Evolutionary conservation across 1,139 yeast species (phyloP).

Genomic region (Magnusiomyces tetraspermus): DNA sequence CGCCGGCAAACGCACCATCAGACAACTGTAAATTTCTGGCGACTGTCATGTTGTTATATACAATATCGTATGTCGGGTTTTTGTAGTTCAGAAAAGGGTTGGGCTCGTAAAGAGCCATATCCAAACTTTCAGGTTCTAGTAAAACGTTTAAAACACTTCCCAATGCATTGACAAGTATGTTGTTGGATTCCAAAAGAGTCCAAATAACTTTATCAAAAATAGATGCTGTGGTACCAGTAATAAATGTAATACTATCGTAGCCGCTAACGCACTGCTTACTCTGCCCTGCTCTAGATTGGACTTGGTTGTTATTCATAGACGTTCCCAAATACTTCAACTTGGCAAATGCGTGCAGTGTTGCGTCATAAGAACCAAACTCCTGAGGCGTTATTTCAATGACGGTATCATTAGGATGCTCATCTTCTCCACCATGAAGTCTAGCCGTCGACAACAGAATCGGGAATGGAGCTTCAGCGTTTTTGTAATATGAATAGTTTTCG

Average conservation of each 20-base stretch:
- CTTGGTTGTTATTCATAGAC: conserved; percentile 45
- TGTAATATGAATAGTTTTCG: conserved; percentile 42
- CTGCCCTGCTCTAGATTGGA: conserved; percentile 8
- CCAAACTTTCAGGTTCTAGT: conserved; percentile 35
- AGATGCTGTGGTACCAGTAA: conserved; percentile 66
- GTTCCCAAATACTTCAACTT: conserved; percentile 69
- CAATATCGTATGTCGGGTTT: conserved; percentile 3
- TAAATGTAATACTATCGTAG: conserved; percentile 64
- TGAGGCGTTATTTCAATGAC: conserved; percentile 71
- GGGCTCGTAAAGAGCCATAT: conserved; percentile 56
- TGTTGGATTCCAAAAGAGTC: conserved; percentile 18
- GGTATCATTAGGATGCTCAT: conserved; percentile 56
- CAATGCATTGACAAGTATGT: conserved; percentile 12
- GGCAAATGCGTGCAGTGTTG: conserved; percentile 56
- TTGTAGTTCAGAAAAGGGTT: conserved; percentile 49
- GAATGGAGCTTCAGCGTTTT: conserved; percentile 62
- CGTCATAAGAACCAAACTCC: conserved; percentile 89
- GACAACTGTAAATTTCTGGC: conserved; percentile 50
- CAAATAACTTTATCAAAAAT: conserved; percentile 46
- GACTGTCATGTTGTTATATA: conserved; percentile 23
- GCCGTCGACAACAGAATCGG: conserved; percentile 76
- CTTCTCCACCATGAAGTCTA: conserved; percentile 50
- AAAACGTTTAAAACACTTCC: conserved; percentile 7
- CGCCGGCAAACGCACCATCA: conserved; percentile 84
- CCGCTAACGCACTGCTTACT: conserved; percentile 41